Conservation (phyloP, 495 filamentous ascomycete genomes). For the Hyaloscypha hepaticicola region DNA sequence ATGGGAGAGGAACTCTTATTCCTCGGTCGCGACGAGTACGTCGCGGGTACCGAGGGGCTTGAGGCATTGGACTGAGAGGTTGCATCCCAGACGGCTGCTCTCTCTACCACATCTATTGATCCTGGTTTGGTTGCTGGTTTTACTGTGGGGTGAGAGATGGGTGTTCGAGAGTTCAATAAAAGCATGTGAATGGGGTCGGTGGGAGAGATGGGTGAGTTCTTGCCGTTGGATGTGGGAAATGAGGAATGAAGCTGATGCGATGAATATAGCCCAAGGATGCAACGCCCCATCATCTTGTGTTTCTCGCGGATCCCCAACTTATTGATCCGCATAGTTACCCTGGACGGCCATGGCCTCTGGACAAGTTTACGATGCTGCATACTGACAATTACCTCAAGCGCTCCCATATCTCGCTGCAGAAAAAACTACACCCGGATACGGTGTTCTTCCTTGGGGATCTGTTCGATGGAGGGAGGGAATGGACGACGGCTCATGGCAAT, state of each 20-base stretch:
- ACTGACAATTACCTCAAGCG: conserved; percentile 88
- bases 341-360: conserved; percentile 86
- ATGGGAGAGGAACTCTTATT: conserved; percentile 18
- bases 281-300: conserved; percentile 78
- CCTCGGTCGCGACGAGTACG: conserved; percentile 11
- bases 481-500: conserved; percentile 63
- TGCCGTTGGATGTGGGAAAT: not conserved
- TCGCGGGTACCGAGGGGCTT: conserved; percentile 12
- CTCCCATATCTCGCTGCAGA: conserved; percentile 70
- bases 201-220: conserved; percentile 86
- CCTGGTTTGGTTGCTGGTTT: conserved; percentile 67
- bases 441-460: conserved; percentile 91
- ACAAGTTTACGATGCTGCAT: conserved; percentile 71
- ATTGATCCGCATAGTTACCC: conserved; percentile 97
- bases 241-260: conserved; percentile 3
- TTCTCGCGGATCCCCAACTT: conserved; percentile 96
- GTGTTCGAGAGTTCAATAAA: conserved; percentile 67
- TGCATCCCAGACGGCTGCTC: conserved; percentile 37
- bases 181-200: conserved; percentile 76
- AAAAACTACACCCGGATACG: conserved; percentile 70
- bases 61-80: conserved; percentile 15
- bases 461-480: conserved; percentile 96
- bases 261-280: conserved; percentile 64
- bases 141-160: conserved; percentile 87
- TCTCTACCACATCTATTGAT: conserved; percentile 66